Evolutionary conservation across 2,329 filamentous ascomycete species (phyloP).

Genomic region (Trichoderma sp.): DNA sequence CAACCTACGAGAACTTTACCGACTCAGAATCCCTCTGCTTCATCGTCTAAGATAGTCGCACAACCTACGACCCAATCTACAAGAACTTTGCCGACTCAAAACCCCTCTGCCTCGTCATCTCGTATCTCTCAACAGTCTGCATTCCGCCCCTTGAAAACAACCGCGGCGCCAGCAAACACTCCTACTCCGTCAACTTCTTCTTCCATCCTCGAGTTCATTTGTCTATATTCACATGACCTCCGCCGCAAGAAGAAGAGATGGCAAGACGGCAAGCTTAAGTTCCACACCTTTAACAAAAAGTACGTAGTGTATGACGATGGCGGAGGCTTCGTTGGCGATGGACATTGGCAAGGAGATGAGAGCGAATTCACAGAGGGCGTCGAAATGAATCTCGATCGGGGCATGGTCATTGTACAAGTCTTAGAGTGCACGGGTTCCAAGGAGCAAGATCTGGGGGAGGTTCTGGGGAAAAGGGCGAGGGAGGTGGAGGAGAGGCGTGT

Average conservation of each 20-base stretch:
- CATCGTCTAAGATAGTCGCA: not conserved
- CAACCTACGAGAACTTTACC: not conserved
- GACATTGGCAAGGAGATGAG: conserved; percentile 65
- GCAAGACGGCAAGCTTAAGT: conserved; percentile 88
- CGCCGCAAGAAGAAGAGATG: conserved; percentile 86
- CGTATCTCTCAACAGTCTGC: not conserved
- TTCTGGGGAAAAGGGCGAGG: conserved; percentile 68
- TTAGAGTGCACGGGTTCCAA: conserved; percentile 69
- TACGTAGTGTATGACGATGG: conserved; percentile 86
- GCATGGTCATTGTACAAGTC: conserved; percentile 75
- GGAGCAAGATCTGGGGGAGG: conserved; percentile 73
- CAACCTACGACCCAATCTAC: not conserved
- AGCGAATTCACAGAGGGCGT: conserved; percentile 72
- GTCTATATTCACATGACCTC: conserved; percentile 83
- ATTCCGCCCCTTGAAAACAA: not conserved
- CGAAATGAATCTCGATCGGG: conserved; percentile 74
- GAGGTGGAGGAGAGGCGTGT: conserved; percentile 52
- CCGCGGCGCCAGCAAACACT: not conserved
- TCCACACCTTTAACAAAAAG: conserved; percentile 86
- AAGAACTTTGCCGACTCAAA: not conserved
- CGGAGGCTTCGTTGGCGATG: conserved; percentile 79
- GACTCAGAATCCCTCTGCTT: not conserved
- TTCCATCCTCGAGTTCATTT: conserved; percentile 75
- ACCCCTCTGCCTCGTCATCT: not conserved
- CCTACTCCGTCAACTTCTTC: conserved; percentile 49